Base-by-base conservation (phyloP, 1,284 basidiomycete genomes). In the Apiotrichum domesticum region DNA sequence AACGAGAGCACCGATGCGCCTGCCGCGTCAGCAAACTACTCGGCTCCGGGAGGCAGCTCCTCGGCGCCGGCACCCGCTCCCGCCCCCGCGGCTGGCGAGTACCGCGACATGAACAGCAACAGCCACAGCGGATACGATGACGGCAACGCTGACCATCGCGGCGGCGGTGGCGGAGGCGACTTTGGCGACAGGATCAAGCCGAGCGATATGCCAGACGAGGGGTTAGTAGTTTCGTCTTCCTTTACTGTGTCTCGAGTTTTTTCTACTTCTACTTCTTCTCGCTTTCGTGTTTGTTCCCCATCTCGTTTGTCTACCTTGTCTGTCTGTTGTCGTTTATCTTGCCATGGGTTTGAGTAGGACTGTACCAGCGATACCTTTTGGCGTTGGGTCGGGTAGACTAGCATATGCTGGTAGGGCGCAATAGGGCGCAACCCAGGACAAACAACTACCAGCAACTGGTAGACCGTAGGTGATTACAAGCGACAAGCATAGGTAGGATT, bases 201-300 rank as follows among this genome's bases (percentile, higher is more conserved):
- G 11, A 90, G 88, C 52, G 93, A 97, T 76, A 95, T 94, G 91
- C 93, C 93, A 77, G 94, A 97, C 71, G 93, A 96, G 88, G 93
- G 93, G 94, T 96, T 84, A 92, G 93, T 82, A 55, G 35, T 52
- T 48, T 55, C 51, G 51, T 57, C 46, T 48, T 35, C 49, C 46
- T 53, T 50, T 50, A 55, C 46, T 51, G 58, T 44, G 35, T 58
- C 33, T 54, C 58, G 51, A 51, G 50, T 56, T 56, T 50, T 14
- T 54, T 50, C 52, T 54, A 3, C 6, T 42, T 4, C 37, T 39
- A 3, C 13, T 39, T 9, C 29, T 29, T 47, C 35, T 58, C 53
- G 21, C 32, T 5, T 9, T 39, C 15, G 10, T 29, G 29, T 21
- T 13, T 47, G 46, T 35, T 4, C 11, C 29, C 3, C 21, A 10